Evolutionary conservation across 192 early-diverging fungal genomes (phyloP).

Genomic region (Coemansia sp.): DNA sequence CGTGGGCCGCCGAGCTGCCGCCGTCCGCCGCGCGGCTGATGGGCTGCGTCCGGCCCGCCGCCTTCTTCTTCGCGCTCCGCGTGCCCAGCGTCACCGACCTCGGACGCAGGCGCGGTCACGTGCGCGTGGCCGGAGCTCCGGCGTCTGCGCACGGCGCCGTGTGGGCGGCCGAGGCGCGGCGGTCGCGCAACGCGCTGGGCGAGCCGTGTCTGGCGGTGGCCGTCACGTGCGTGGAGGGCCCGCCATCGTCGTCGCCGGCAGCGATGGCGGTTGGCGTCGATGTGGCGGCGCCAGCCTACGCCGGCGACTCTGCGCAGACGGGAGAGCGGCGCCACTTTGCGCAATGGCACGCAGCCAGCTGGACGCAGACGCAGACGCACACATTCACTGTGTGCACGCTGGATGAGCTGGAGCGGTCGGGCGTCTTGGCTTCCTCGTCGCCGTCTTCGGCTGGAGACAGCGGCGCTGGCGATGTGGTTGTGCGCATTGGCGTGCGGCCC

Average conservation of each 20-base stretch:
- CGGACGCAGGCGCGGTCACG: conserved; percentile 44
- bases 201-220: conserved; percentile 30
- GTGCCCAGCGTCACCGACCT: conserved; percentile 34
- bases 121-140: conserved; percentile 30
- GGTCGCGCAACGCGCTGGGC: conserved; percentile 29
- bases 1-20: conserved; percentile 8
- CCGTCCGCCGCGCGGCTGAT: not conserved
- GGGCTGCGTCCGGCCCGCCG: conserved; percentile 11
- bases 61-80: conserved; percentile 3
- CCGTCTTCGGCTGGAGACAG: not conserved
- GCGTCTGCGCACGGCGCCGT: conserved; percentile 35
- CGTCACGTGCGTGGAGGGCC: conserved; percentile 28
- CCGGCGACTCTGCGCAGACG: not conserved
- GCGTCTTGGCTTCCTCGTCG: not conserved
- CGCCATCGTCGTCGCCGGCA: not conserved
- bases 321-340: conserved; percentile 1
- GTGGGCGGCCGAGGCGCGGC: conserved; percentile 32
- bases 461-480: conserved; percentile 12
- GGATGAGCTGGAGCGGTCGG: conserved; percentile 10
- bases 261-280: conserved; percentile 12
- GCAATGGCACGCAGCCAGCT: conserved; percentile 3
- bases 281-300: not conserved
- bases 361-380: conserved; percentile 7
- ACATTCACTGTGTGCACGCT: conserved; percentile 32
- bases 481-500: conserved; percentile 30